Evolutionary conservation across 2,329 filamentous ascomycete species (phyloP).

Genomic region (Fusarium sp.): DNA sequence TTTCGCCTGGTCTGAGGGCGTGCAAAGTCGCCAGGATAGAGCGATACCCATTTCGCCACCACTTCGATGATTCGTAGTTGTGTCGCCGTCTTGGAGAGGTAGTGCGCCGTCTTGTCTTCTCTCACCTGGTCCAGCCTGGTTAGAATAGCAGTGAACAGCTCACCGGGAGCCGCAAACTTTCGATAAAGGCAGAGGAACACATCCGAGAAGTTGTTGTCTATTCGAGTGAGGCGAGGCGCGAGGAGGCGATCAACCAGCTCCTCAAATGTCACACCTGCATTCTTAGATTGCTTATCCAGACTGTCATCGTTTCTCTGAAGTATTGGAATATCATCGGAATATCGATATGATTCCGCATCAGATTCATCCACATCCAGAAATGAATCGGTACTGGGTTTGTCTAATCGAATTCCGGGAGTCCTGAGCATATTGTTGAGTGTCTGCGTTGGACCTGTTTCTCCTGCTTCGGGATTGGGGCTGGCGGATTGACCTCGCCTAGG

Average conservation of each 20-base stretch:
- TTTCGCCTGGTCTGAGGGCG: constrained; percentile 76
- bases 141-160: constrained; percentile 82
- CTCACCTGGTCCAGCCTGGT: constrained; percentile 77
- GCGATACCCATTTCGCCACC: constrained; percentile 87
- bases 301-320: constrained; percentile 75
- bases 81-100: constrained; percentile 80
- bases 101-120: constrained; percentile 72
- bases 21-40: constrained; percentile 94
- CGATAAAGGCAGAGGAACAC: constrained; percentile 94
- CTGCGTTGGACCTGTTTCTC: constrained; percentile 47
- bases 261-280: constrained; percentile 68
- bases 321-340: constrained; percentile 74
- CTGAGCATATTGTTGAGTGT: constrained; percentile 62
- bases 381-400: constrained; percentile 61
- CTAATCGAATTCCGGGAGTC: constrained; percentile 63
- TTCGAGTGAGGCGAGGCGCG: constrained; percentile 81
- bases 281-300: constrained; percentile 61
- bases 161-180: constrained; percentile 86
- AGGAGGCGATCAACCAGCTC: constrained; percentile 90
- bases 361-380: constrained; percentile 78
- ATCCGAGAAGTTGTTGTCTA: constrained; percentile 88
- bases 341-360: constrained; percentile 72
- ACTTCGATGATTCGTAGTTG: constrained; percentile 87
- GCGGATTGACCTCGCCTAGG: constrained; percentile 45
- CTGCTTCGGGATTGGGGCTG: constrained; percentile 30